Percentiles rank a stretch among this genome's conserved stretches.
These are phyloP conservation scores for Apiotrichum montevideense DNA, from an alignment of 1,284 basidiomycete species.

Conservation along the genomic window DNA sequence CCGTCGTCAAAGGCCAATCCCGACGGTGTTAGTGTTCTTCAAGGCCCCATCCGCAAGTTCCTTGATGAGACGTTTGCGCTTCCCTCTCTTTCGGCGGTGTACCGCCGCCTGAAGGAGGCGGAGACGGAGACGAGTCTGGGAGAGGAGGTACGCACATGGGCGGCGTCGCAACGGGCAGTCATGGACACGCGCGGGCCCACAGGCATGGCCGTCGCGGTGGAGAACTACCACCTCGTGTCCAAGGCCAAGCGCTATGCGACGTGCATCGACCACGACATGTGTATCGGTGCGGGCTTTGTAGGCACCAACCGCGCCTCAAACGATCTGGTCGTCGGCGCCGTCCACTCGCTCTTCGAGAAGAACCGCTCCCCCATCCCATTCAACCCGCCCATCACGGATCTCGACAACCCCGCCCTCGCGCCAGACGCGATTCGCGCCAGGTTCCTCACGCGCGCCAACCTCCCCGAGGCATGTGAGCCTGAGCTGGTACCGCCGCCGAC, in stretches of 20 bases:
- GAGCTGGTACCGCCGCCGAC: no score
- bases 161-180: slow-evolving; percentile 56
- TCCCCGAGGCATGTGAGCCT: no score
- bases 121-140: slow-evolving; percentile 37
- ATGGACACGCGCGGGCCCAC: slow-evolving; percentile 71
- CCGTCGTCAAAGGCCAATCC: slow-evolving; percentile 54
- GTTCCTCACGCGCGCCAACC: no score
- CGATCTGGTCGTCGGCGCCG: neutral
- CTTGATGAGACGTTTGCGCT: slow-evolving; percentile 66
- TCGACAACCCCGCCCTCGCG: neutral
- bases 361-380: slow-evolving; percentile 8
- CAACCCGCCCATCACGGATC: neutral
- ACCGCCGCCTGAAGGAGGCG: slow-evolving; percentile 52
- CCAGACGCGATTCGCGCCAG: neutral
- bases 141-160: slow-evolving; percentile 60
- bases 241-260: neutral
- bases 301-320: neutral
- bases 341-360: slow-evolving; percentile 5
- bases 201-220: slow-evolving; percentile 71
- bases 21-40: slow-evolving; percentile 56
- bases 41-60: slow-evolving; percentile 61
- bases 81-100: slow-evolving; percentile 60
- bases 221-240: slow-evolving; percentile 55
- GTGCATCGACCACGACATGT: slow-evolving; percentile 1
- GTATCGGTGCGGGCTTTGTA: neutral